These are phyloP conservation scores for Calocybe indica DNA, from an alignment of 768 basidiomycete genomes.

Conservation along the genomic window DNA sequence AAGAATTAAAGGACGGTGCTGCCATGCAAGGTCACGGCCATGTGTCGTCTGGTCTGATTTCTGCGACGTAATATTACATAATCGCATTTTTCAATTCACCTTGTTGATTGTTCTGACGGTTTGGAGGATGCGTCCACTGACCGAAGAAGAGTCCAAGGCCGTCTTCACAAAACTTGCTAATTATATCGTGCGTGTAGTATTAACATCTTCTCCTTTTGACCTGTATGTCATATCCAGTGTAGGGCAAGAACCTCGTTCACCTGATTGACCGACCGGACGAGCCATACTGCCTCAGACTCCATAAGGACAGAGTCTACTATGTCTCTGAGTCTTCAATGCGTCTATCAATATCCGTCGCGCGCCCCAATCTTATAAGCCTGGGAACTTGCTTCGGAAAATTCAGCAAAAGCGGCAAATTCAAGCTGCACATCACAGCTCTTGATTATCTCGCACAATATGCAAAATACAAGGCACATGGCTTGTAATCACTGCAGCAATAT, in stretches of 20 bases:
- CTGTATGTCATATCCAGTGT: slow-evolving; percentile 1
- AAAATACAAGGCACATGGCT: slow-evolving; percentile 80
- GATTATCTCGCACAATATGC: slow-evolving; percentile 95
- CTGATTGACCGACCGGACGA: slow-evolving; percentile 93
- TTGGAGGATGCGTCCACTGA: slow-evolving; percentile 79
- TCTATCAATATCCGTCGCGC: slow-evolving; percentile 84
- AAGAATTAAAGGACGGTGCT: slow-evolving; percentile 54
- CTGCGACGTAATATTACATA: slow-evolving; percentile 7
- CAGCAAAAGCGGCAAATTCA: slow-evolving; percentile 95
- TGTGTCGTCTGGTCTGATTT: not conserved
- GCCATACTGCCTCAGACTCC: slow-evolving; percentile 91
- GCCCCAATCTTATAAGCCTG: slow-evolving; percentile 86
- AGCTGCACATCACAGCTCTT: slow-evolving; percentile 89
- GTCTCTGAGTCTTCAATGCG: slow-evolving; percentile 94
- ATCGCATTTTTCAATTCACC: slow-evolving; percentile 3
- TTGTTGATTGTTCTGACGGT: not conserved
- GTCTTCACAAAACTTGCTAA: slow-evolving; percentile 97
- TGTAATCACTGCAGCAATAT: not conserved
- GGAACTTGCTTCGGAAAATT: slow-evolving; percentile 99
- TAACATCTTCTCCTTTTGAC: not conserved
- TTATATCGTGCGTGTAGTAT: slow-evolving; percentile 67
- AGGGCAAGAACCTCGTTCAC: slow-evolving; percentile 96
- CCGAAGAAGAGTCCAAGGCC: slow-evolving; percentile 94
- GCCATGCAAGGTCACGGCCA: slow-evolving; percentile 26
- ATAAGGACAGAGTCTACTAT: slow-evolving; percentile 94